Base-by-base conservation (phyloP, 1,284 basidiomycete species). In the Cutaneotrichosporon sp. region DNA sequence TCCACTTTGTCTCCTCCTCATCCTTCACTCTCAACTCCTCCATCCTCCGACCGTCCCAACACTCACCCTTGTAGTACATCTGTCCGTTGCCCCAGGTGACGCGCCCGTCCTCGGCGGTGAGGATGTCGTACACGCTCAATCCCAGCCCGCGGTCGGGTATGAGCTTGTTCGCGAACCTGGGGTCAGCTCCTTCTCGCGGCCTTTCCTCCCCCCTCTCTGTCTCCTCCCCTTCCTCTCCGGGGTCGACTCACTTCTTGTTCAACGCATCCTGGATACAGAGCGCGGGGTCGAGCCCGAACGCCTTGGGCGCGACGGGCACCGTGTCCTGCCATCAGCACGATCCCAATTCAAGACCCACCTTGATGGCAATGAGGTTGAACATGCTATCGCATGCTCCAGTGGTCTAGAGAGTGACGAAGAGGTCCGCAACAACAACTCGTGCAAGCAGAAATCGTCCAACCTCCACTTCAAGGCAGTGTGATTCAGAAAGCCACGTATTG, bases 1-100 rank as follows among this genome's bases (percentile, higher is more conserved):
- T 25, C 20, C 13, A 7, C 18, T 6, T 42, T 18, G 16, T 18
- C 38, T 42, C 7, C 45, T 22, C 14, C 45, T 46, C 45, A 46
- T 25, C 24, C 10, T 46, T 25, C 42, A 10, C 34, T n/a, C 38
- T 18, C n/a, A 16, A 42, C 18, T 42, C 14, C 11, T 9, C 43
- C 43, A 20, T 22, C 14, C 2, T 27, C n/a, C 36, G 24, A 43
- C 50, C 2, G 1, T 24, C 7, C 33, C 22, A 2, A 75, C n/a
- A n/a, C 85, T 69, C 59, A 92, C 93, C 87, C 83, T 91, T 92
- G 77, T 98, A 94, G 87, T 92, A 98, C 72, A 95, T 82, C 74
- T 89, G 89, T 0, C 95, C 95, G 77, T 99, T 95, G 0, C 95
- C 95, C 76, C 95, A 97, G 29, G 93, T 85, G 11, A 98, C 88